Evolutionary conservation across 1,284 basidiomycete genomes (phyloP).

Genomic region (Malassezia caprae): DNA sequence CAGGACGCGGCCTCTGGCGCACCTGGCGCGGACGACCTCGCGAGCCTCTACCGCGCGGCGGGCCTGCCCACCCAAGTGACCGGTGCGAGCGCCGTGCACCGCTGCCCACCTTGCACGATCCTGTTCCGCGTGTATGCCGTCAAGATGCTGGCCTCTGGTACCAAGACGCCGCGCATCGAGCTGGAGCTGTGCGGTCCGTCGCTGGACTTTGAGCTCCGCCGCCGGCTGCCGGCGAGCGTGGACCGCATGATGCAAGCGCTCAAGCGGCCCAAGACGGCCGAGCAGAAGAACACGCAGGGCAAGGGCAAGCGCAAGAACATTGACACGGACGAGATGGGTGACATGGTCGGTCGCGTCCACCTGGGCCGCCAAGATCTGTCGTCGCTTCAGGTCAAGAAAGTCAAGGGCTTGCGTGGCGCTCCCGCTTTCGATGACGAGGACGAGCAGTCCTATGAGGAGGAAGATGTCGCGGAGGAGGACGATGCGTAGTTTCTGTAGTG

Average conservation of each 20-base stretch:
- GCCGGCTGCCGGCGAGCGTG: conserved; percentile 64
- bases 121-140: conserved; percentile 82
- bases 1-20: background rate
- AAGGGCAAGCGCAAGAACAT: conserved; percentile 74
- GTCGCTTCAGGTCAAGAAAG: conserved; percentile 78
- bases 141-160: conserved; percentile 59
- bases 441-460: conserved; percentile 18
- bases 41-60: conserved; percentile 33
- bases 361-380: conserved; percentile 77
- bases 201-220: conserved; percentile 70
- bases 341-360: conserved; percentile 80
- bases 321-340: conserved; percentile 97
- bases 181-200: conserved; percentile 82
- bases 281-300: conserved; percentile 56
- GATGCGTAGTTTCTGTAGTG: conserved; percentile 16
- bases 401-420: conserved; percentile 62
- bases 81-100: conserved; percentile 53
- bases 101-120: conserved; percentile 54
- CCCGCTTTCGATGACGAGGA: conserved; percentile 27
- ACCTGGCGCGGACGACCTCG: conserved; percentile 12
- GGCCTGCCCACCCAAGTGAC: conserved; percentile 28
- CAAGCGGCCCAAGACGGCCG: conserved; percentile 74
- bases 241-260: conserved; percentile 72
- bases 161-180: conserved; percentile 54
- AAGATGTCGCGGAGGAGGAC: conserved; percentile 23